Base-by-base conservation (phyloP, 2,329 filamentous ascomycete species). In the Ceratocystis alfenasii region DNA sequence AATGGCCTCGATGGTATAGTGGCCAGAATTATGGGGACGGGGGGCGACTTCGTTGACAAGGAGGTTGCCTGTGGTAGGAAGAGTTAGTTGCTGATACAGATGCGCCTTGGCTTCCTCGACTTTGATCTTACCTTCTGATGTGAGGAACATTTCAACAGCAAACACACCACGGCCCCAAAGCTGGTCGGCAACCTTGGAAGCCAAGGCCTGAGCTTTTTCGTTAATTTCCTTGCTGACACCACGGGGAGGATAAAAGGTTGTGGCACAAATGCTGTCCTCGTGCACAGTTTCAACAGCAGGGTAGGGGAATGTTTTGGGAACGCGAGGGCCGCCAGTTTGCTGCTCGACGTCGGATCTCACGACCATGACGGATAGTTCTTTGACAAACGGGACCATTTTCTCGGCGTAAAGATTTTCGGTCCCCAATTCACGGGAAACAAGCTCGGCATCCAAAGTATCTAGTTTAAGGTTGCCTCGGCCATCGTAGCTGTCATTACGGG, bases 221-320 rank as follows among this genome's bases (percentile, higher is more conserved):
- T 83, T 82, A 48, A 88, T 79, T 1, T 79, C 75, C 0, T 79
- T 76, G 0, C 85, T 79, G 2, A 95, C 85, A 5, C 83, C 80
- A 46, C 92, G 83, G 0, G 93, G 89, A 1, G 94, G 94, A 64
- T 87, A 87, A 73, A 92, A 96, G 1, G 93, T 90, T 69, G 92
- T 86, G 71, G 95, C 94, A 82, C 94, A 97, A 71, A 99, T 91
- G 72, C 86, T 94, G 75, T 97, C 89, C 75, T 96, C 90, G 71
- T 99, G 94, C 36, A 97, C 83, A 0, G 93, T 97, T 78, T 99
- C 94, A 1, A 96, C 92, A 0, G 87, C 88, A 0, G 94, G 92
- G 73, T 94, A 97, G 3, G 92, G 84, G 41, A 91, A 78, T 12
- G 82, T 74, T 15, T 74, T 74, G 67, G 76, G 80, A 7, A 80